phyloP scores from a whole-genome alignment of 2,329 filamentous ascomycete genomes.

The Ilyonectria destructans region DNA sequence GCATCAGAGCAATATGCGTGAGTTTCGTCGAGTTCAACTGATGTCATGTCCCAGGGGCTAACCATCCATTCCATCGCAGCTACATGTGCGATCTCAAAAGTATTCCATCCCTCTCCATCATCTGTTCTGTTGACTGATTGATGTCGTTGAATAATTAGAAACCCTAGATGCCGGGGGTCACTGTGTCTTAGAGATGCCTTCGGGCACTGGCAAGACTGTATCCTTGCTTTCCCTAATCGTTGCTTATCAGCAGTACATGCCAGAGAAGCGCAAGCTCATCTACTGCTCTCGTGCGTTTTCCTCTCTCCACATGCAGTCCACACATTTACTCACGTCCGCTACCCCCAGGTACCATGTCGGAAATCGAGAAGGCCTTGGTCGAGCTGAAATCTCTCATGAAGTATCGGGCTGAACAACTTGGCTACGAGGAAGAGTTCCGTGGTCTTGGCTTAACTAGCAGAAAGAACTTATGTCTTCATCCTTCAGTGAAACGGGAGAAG shows the following conservation, averaged over 20 bases:
- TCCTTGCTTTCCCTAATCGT: constrained; percentile 95
- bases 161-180: constrained; percentile 96
- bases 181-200: constrained; percentile 99
- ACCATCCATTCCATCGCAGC: constrained; percentile 48
- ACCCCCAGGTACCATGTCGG: constrained; percentile 88
- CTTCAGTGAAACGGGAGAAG: constrained; percentile 96
- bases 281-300: constrained; percentile 86
- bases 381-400: constrained; percentile 96
- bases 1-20: constrained; percentile 70
- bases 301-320: constrained; percentile 11
- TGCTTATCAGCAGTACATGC: constrained; percentile 95
- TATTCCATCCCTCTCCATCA: constrained; percentile 45
- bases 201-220: constrained; percentile 97
- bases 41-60: constrained; percentile 1
- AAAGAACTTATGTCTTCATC: constrained; percentile 97
- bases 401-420: constrained; percentile 91
- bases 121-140: constrained; percentile 18
- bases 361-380: constrained; percentile 97
- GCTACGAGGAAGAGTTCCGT: constrained; percentile 91
- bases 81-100: constrained; percentile 74
- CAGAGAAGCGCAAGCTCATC: constrained; percentile 94
- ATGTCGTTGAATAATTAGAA: constrained; percentile 52
- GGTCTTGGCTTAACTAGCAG: constrained; percentile 94
- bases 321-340: constrained; percentile 22
- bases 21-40: constrained; percentile 42